phyloP scores from a whole-genome alignment of 352 stramenopile genomes.

The Globisporangium viniferum region DNA sequence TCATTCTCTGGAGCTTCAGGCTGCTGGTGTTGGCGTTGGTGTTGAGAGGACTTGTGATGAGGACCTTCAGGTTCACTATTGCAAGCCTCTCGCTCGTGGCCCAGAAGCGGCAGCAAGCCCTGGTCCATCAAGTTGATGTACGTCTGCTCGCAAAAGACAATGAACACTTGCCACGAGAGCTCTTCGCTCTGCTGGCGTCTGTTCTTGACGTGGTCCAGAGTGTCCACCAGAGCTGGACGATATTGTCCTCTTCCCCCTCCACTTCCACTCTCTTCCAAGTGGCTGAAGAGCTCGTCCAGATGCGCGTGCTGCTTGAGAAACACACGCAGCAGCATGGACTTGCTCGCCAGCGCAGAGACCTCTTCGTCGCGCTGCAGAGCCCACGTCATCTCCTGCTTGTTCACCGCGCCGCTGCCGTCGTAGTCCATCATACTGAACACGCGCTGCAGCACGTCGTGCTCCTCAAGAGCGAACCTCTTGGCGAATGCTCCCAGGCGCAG shows the following conservation, averaged over 20 bases:
- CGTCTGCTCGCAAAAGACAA: slow-evolving; percentile 38
- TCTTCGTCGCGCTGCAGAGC: slow-evolving; percentile 59
- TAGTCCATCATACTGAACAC: slow-evolving; percentile 68
- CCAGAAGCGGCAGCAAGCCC: slow-evolving; percentile 19
- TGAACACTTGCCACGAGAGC: slow-evolving; percentile 56
- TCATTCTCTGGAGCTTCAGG: not conserved
- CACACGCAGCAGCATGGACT: slow-evolving; percentile 43
- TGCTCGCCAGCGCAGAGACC: slow-evolving; percentile 40
- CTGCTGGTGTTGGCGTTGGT: not conserved
- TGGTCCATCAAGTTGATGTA: slow-evolving; percentile 45
- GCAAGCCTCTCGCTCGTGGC: not conserved
- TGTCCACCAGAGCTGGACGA: not conserved
- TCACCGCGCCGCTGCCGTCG: slow-evolving; percentile 59
- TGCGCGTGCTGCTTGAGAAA: slow-evolving; percentile 50
- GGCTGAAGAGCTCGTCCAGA: slow-evolving; percentile 29
- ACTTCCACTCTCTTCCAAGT: not conserved
- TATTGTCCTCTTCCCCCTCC: not conserved
- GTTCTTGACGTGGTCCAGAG: not conserved
- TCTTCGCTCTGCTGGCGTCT: slow-evolving; percentile 19
- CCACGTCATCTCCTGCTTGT: slow-evolving; percentile 63
- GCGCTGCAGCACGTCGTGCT: slow-evolving; percentile 31
- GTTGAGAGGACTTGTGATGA: not conserved
- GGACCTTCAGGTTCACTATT: not conserved
- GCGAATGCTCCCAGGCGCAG: slow-evolving; percentile 5
- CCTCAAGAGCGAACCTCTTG: slow-evolving; percentile 33